phyloP scores from a whole-genome alignment of 805 yeast genomes.

The Cyberlindnera lachancei region DNA sequence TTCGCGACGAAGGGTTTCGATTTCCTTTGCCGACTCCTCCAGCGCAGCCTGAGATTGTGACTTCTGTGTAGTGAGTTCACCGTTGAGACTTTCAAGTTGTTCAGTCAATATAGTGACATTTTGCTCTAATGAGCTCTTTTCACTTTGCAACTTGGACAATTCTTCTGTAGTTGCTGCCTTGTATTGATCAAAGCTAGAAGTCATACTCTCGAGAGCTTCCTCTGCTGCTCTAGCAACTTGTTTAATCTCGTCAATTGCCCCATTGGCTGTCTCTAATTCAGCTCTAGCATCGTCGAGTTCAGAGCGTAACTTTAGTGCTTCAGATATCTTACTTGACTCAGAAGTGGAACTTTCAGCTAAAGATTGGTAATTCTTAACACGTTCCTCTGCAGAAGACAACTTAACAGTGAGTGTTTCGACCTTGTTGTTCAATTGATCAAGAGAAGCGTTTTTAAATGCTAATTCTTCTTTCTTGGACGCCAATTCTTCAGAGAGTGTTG shows the following conservation, averaged over 20 bases:
- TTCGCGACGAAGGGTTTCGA: constrained; percentile 13
- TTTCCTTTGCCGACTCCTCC: constrained; percentile 11
- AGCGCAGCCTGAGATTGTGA: constrained; percentile 18
- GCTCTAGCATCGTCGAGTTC: constrained; percentile 41
- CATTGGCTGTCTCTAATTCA: constrained; percentile 50
- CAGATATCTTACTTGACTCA: constrained; percentile 22
- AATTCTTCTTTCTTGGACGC: constrained; percentile 34
- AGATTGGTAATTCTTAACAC: constrained; percentile 24
- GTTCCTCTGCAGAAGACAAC: constrained; percentile 23
- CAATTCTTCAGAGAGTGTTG: constrained; percentile 41
- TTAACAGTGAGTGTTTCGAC: constrained; percentile 27
- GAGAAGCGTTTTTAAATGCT: constrained; percentile 30
- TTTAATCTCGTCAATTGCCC: constrained; percentile 54
- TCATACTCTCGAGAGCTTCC: constrained; percentile 49
- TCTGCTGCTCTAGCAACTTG: constrained; percentile 62
- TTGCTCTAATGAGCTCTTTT: constrained; percentile 17
- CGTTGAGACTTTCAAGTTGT: constrained; percentile 24
- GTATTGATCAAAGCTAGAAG: constrained; percentile 43
- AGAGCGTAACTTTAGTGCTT: constrained; percentile 25
- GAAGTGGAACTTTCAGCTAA: constrained; percentile 20
- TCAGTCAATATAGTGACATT: constrained; percentile 23
- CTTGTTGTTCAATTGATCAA: constrained; percentile 33
- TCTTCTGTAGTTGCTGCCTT: constrained; percentile 22
- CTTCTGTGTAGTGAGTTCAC: constrained; percentile 25
- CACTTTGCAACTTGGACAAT: constrained; percentile 14